A percentile compares a stretch with the other conserved stretches of the same genome.
phyloP scores from a whole-genome alignment of 805 yeast species.

The Saccharomycopsis javanensis region DNA sequence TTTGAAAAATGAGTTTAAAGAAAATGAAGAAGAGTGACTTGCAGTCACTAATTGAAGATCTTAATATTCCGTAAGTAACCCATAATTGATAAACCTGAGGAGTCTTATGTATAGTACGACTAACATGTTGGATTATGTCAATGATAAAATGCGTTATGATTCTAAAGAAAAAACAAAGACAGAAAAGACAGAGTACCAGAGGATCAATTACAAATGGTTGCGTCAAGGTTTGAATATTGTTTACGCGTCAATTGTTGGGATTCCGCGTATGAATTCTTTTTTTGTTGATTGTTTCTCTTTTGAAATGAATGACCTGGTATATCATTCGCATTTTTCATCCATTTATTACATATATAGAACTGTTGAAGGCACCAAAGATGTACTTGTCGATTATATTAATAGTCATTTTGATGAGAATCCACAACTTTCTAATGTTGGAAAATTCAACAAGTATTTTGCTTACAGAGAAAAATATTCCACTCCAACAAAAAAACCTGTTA shows the following conservation, averaged over 20 bases:
- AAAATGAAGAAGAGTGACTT: slow-evolving; percentile 31
- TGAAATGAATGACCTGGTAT: slow-evolving; percentile 15
- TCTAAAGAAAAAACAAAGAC: not conserved
- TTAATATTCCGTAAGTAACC: slow-evolving; percentile 26
- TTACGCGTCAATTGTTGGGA: too few relatives aligned
- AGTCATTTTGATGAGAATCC: slow-evolving; percentile 26
- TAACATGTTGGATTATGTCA: not conserved
- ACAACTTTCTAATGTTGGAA: slow-evolving; percentile 23
- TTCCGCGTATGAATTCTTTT: not conserved
- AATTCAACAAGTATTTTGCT: slow-evolving; percentile 22
- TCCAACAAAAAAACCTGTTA: slow-evolving; percentile 7
- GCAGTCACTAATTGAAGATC: slow-evolving; percentile 28
- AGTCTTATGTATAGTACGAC: not conserved
- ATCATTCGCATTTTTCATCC: not conserved
- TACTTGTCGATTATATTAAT: slow-evolving; percentile 25
- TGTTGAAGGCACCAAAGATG: slow-evolving; percentile 25
- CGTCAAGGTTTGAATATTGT: too few relatives aligned
- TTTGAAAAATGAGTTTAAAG: slow-evolving; percentile 26
- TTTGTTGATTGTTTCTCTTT: slow-evolving; percentile 11
- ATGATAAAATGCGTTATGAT: not conserved
- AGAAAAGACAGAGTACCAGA: not conserved
- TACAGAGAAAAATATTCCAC: slow-evolving; percentile 24
- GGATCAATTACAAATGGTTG: not conserved
- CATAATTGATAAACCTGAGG: not conserved
- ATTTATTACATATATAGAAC: slow-evolving; percentile 17